phyloP scores from a whole-genome alignment of 192 early-diverging fungal genomes.

The Allomyces macrogynus region DNA sequence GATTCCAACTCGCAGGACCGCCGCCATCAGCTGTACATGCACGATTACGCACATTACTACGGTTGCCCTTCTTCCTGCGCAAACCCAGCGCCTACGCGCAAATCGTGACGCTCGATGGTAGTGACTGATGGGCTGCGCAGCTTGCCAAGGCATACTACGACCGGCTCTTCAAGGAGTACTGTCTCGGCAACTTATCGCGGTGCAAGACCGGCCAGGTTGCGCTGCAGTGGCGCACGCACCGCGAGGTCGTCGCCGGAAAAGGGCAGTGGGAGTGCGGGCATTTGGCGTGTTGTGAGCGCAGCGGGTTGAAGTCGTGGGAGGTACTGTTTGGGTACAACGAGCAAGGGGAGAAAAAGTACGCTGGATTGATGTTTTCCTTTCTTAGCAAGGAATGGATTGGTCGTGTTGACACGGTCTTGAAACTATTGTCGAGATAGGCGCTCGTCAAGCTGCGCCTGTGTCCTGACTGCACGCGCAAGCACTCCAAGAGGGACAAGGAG shows the following conservation, averaged over 20 bases:
- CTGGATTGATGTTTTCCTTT: no score
- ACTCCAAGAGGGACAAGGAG: conserved; percentile 43
- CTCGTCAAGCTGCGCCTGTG: conserved; percentile 66
- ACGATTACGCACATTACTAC: no score
- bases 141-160: conserved; percentile 73
- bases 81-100: no score
- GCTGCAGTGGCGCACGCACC: conserved; percentile 47
- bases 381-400: no score
- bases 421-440: conserved; percentile 3
- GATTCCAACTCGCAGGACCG: no score
- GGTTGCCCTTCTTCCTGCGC: no score
- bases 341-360: conserved; percentile 47
- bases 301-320: conserved; percentile 52
- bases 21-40: no score
- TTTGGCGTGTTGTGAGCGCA: conserved; percentile 20
- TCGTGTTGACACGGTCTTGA: no score
- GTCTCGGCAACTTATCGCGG: conserved; percentile 42
- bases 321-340: conserved; percentile 71
- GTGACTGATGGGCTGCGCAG: conserved; percentile 43
- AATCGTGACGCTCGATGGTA: conserved; percentile 5
- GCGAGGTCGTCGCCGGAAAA: conserved; percentile 45
- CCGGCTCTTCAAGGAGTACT: conserved; percentile 68
- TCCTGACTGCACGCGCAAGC: conserved; percentile 39
- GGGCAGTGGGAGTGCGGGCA: conserved; percentile 41
- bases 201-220: conserved; percentile 50